Conservation (phyloP, 78 protist species). For the Polysphondylium violaceum region DNA sequence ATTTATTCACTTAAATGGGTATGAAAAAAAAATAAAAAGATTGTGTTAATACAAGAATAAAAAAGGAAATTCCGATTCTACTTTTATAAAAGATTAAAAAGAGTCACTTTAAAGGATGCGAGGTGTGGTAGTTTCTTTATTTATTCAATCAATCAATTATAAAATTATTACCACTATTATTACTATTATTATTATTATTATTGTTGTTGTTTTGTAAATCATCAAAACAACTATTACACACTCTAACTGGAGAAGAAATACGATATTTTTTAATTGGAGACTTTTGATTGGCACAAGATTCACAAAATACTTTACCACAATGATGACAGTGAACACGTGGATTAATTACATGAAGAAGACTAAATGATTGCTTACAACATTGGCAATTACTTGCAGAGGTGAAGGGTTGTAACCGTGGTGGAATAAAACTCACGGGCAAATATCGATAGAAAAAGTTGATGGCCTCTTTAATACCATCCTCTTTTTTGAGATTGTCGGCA, state of each 20-base stretch:
- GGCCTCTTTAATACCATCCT: constrained; percentile 44
- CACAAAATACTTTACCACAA: constrained; percentile 67
- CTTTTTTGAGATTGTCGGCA: constrained; percentile 10
- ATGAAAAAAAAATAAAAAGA: too few species aligned
- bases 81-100: too few species aligned
- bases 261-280: constrained; percentile 43
- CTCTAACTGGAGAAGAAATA: constrained; percentile 27
- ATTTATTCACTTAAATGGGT: too few species aligned
- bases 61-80: too few species aligned
- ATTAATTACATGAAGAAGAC: constrained; percentile 7
- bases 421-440: constrained; percentile 27
- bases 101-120: too few species aligned
- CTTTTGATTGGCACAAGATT: constrained; percentile 4
- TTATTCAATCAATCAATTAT: neutral
- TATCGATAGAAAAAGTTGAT: constrained; percentile 36
- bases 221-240: constrained; percentile 31
- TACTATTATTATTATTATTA: neutral
- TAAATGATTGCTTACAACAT: constrained; percentile 48
- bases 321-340: constrained; percentile 15
- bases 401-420: constrained; percentile 32
- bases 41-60: too few species aligned
- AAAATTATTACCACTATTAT: neutral
- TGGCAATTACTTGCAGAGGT: constrained; percentile 5
- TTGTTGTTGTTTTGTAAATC: neutral
- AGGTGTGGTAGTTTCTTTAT: too few species aligned